Conservation (phyloP, 106 monocot genomes). For the Dendrobium officinale region DNA sequence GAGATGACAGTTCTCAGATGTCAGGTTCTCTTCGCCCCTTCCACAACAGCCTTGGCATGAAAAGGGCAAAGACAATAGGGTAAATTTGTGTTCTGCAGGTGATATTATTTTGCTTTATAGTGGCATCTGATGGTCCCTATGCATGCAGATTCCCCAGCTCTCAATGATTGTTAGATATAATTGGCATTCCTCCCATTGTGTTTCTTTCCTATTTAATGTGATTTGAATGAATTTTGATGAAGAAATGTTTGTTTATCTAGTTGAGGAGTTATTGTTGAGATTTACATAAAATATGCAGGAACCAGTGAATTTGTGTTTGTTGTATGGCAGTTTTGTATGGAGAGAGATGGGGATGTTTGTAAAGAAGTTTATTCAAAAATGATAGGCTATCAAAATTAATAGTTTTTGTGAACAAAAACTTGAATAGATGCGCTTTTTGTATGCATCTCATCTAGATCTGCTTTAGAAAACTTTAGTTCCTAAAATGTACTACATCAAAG, state of each 20-base stretch:
- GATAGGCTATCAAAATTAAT: neutral
- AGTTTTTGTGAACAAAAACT: neutral
- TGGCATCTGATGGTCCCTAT: neutral
- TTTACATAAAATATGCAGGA: slow-evolving; percentile 2
- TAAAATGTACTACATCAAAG: neutral
- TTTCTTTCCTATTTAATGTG: neutral
- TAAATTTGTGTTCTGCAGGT: slow-evolving; percentile 12
- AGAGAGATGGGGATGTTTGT: neutral
- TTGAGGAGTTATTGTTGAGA: neutral
- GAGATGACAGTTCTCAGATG: slow-evolving; percentile 66
- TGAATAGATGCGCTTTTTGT: neutral
- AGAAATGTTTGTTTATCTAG: neutral
- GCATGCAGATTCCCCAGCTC: neutral
- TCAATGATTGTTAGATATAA: too few relatives aligned
- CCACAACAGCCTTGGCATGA: slow-evolving; percentile 74
- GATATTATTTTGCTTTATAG: neutral
- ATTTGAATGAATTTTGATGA: neutral
- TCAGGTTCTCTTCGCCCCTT: slow-evolving; percentile 88
- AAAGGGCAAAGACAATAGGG: slow-evolving; percentile 86
- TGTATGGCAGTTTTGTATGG: neutral
- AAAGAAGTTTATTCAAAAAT: neutral
- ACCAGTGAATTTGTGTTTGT: neutral
- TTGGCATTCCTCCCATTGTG: too few relatives aligned
- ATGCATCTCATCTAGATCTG: neutral
- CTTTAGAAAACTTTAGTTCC: neutral